These are phyloP conservation scores for Vickermania spadyakhi DNA, from an alignment of 208 protist genomes.

Conservation along the genomic window DNA sequence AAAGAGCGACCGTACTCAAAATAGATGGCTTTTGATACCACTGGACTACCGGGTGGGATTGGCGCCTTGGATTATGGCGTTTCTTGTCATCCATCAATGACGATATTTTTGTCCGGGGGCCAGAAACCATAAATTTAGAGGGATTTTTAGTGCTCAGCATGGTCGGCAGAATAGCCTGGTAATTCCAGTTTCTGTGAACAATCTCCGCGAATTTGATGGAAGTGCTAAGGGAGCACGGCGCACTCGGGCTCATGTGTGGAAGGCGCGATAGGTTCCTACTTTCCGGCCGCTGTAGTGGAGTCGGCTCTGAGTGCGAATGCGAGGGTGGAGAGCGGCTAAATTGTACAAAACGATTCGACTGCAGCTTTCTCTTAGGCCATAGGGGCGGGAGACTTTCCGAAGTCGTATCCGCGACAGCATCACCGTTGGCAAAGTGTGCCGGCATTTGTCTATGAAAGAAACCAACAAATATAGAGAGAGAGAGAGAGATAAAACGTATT, in stretches of 20 bases:
- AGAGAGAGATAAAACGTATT: too few species aligned
- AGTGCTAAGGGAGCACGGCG: neutral
- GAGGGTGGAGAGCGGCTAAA: neutral
- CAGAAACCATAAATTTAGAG: neutral
- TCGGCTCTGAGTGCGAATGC: neutral
- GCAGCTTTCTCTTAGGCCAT: neutral
- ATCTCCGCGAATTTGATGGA: neutral
- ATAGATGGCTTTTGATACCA: neutral
- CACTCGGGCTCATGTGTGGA: neutral
- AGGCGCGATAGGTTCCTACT: neutral
- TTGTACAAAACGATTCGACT: neutral
- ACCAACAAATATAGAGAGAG: too few species aligned
- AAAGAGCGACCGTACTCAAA: neutral
- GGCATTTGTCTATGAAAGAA: neutral
- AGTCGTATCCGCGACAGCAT: neutral
- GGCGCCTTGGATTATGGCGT: neutral
- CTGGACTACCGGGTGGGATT: neutral
- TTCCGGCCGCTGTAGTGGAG: neutral
- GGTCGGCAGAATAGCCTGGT: neutral
- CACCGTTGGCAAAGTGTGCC: neutral
- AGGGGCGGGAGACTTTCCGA: slow-evolving; percentile 1
- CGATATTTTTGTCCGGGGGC: neutral
- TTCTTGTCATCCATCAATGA: neutral
- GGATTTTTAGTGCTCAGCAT: neutral
- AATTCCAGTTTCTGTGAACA: neutral